phyloP scores from a whole-genome alignment of 2,329 filamentous ascomycete genomes.

The Pseudogymnoascus sp. region DNA sequence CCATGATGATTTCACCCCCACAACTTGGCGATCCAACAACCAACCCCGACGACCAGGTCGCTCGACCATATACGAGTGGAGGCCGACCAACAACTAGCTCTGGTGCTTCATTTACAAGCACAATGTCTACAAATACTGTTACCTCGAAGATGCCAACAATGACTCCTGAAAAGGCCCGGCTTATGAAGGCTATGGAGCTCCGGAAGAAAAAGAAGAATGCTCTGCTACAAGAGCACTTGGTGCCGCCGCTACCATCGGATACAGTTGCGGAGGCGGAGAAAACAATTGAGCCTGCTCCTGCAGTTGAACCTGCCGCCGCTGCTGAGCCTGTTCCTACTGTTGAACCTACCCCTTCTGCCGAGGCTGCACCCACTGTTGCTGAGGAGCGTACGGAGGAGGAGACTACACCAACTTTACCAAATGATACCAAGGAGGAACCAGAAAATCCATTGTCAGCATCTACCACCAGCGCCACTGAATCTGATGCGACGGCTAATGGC shows the following conservation, averaged over 20 bases:
- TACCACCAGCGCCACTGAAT: constrained; percentile 30
- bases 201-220: constrained; percentile 67
- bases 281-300: background rate
- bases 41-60: constrained; percentile 17
- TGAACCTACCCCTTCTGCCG: background rate
- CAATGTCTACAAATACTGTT: constrained; percentile 17
- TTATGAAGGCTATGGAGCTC: constrained; percentile 91
- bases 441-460: constrained; percentile 43
- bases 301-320: background rate
- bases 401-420: constrained; percentile 20
- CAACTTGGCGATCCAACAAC: constrained; percentile 20
- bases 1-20: constrained; percentile 24
- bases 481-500: constrained; percentile 38
- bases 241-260: constrained; percentile 5
- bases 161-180: constrained; percentile 78
- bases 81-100: constrained; percentile 28
- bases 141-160: constrained; percentile 41
- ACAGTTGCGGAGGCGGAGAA: background rate
- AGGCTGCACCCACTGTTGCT: background rate
- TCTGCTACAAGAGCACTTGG: constrained; percentile 2
- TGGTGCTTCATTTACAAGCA: constrained; percentile 19
- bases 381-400: constrained; percentile 19
- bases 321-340: background rate
- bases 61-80: constrained; percentile 26
- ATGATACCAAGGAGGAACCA: constrained; percentile 43